These are phyloP conservation scores for Lactifluus pinguis DNA, from an alignment of 768 basidiomycete genomes.

Conservation along the genomic window DNA sequence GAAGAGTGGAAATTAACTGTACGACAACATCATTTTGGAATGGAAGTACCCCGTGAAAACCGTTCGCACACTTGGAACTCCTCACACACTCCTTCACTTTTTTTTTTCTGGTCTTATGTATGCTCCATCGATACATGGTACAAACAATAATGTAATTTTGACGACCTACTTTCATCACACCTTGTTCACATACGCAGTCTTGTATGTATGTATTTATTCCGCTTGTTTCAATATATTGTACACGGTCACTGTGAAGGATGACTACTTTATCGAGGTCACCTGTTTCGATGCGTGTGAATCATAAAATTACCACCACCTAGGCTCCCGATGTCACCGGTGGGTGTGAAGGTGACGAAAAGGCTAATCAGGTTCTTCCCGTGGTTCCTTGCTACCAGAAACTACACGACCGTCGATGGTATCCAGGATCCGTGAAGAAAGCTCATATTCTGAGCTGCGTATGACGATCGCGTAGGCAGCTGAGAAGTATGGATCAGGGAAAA, in stretches of 20 bases:
- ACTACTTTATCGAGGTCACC: not conserved
- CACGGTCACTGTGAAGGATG: not conserved
- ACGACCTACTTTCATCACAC: not conserved
- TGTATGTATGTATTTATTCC: not conserved
- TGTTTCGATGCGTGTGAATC: not conserved
- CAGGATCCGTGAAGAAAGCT: slow-evolving; percentile 55
- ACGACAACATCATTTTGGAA: not conserved
- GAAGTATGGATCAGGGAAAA: not conserved
- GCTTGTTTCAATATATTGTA: not conserved
- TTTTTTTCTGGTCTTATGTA: not conserved
- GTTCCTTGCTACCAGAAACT: slow-evolving; percentile 1
- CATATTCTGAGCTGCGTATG: slow-evolving; percentile 66
- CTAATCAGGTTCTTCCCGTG: not conserved
- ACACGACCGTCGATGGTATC: slow-evolving; percentile 53
- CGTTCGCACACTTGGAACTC: not conserved
- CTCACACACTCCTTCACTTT: not conserved
- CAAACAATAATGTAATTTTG: not conserved
- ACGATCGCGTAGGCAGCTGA: slow-evolving; percentile 65
- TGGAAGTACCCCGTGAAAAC: not conserved
- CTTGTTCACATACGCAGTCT: not conserved
- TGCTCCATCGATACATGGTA: not conserved
- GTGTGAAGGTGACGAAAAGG: not conserved
- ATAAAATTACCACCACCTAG: not conserved
- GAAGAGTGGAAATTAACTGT: slow-evolving; percentile 10
- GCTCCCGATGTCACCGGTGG: not conserved